These are phyloP conservation scores for Coniochaeta sp. DNA, from an alignment of 2,329 filamentous ascomycete genomes.

Conservation along the genomic window DNA sequence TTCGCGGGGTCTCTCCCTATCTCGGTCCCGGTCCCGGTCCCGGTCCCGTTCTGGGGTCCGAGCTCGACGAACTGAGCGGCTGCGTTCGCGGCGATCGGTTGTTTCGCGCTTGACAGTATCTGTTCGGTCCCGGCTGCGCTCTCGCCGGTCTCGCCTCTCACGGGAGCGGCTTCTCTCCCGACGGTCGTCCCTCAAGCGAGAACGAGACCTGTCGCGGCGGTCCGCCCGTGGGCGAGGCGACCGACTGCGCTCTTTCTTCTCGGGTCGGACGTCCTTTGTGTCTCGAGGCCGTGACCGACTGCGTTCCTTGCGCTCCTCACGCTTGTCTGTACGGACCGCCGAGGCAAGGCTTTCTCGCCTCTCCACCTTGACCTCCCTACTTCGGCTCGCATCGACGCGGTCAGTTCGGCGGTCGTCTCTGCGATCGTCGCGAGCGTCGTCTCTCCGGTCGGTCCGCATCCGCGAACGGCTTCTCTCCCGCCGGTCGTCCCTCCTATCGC, in stretches of 20 bases:
- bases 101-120: conserved; percentile 13
- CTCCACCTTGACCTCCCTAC: background rate
- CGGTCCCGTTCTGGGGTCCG: conserved; percentile 5
- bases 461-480: conserved; percentile 19
- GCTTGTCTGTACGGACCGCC: conserved; percentile 15
- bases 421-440: background rate
- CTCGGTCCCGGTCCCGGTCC: conserved; percentile 8
- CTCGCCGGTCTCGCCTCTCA: conserved; percentile 13
- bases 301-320: conserved; percentile 14
- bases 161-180: conserved; percentile 21
- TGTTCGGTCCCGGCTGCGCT: conserved; percentile 15
- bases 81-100: conserved; percentile 7
- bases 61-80: conserved; percentile 12
- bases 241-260: conserved; percentile 7
- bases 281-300: conserved; percentile 13
- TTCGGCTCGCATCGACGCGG: conserved; percentile 12
- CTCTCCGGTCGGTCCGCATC: conserved; percentile 7
- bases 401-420: conserved; percentile 10
- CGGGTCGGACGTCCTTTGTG: conserved; percentile 3
- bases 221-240: conserved; percentile 15
- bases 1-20: conserved; percentile 11
- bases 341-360: conserved; percentile 1
- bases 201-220: conserved; percentile 4
- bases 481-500: conserved; percentile 18
- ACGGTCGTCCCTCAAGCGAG: conserved; percentile 15